Conservation (phyloP, 352 stramenopile genomes). For the Phytophthora aleatoria region DNA sequence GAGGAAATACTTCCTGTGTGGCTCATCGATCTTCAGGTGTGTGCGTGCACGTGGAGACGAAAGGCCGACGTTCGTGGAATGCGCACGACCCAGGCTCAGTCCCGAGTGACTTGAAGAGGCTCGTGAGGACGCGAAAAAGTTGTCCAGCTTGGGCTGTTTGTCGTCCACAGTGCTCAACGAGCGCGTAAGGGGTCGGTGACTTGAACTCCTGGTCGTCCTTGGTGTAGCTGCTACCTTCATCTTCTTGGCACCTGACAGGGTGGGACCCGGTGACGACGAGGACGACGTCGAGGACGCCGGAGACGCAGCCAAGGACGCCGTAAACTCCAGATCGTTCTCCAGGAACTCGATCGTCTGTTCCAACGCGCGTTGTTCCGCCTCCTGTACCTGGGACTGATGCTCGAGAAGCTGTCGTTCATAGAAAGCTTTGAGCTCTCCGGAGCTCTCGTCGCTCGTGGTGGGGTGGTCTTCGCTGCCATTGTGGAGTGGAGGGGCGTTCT, state of each 20-base stretch:
- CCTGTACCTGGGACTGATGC: constrained; percentile 34
- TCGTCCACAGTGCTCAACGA: constrained; percentile 29
- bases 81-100: constrained; percentile 22
- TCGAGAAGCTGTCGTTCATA: constrained; percentile 48
- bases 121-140: constrained; percentile 38
- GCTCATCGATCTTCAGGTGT: constrained; percentile 30
- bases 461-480: constrained; percentile 28
- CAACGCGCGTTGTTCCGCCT: constrained; percentile 43
- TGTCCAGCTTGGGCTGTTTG: constrained; percentile 53
- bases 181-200: constrained; percentile 33
- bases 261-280: constrained; percentile 15
- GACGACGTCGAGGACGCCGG: constrained; percentile 30
- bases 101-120: constrained; percentile 24
- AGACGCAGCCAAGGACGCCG: constrained; percentile 30
- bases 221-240: constrained; percentile 4
- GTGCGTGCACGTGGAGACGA: constrained; percentile 21
- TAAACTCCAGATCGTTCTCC: constrained; percentile 53
- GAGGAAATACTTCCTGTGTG: constrained; percentile 39
- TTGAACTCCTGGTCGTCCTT: constrained; percentile 16
- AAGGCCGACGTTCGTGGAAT: constrained; percentile 23
- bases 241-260: constrained; percentile 15
- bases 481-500: constrained; percentile 47
- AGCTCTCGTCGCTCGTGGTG: constrained; percentile 13
- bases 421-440: constrained; percentile 43
- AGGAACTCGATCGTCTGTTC: constrained; percentile 63